phyloP scores from a whole-genome alignment of 768 basidiomycete genomes.

The Boletellus sp. region DNA sequence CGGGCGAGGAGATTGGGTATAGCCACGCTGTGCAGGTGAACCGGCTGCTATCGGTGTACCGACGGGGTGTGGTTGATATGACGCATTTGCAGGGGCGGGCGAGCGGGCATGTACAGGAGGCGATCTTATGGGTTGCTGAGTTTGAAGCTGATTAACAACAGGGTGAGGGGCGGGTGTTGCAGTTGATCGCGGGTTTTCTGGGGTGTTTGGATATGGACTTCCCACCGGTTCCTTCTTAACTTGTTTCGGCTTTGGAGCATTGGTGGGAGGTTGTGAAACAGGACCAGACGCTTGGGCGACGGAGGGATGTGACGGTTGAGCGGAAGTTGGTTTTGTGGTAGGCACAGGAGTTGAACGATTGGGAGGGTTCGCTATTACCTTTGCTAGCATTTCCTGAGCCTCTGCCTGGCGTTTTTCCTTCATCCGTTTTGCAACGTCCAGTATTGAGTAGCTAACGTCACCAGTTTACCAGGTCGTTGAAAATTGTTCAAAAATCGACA shows the following conservation, averaged over 20 bases:
- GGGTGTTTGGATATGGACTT: conserved; percentile 26
- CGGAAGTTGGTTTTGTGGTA: conserved; percentile 32
- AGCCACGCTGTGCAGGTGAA: conserved; percentile 33
- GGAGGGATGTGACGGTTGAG: conserved; percentile 34
- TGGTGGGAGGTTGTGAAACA: conserved; percentile 29
- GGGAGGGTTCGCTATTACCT: conserved; percentile 28
- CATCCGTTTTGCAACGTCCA: conserved; percentile 45
- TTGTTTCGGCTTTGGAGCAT: conserved; percentile 20
- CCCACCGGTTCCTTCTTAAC: conserved; percentile 30
- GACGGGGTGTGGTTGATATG: conserved; percentile 22
- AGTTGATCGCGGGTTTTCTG: conserved; percentile 29
- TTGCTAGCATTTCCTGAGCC: conserved; percentile 22
- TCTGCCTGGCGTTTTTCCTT: conserved; percentile 27
- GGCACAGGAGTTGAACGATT: conserved; percentile 27
- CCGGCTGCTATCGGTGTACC: conserved; percentile 19
- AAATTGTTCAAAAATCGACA: conserved; percentile 9
- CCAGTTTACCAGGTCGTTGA: conserved; percentile 2
- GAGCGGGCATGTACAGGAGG: conserved; percentile 30
- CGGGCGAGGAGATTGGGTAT: conserved; percentile 35
- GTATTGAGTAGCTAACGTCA: conserved; percentile 48
- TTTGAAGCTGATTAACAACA: conserved; percentile 32
- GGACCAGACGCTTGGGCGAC: conserved; percentile 26
- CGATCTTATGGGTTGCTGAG: conserved; percentile 26
- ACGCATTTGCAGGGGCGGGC: conserved; percentile 16
- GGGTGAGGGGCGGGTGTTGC: conserved; percentile 32